phyloP scores from a whole-genome alignment of 192 early-diverging fungal species.

The Chytriomyces sp. region DNA sequence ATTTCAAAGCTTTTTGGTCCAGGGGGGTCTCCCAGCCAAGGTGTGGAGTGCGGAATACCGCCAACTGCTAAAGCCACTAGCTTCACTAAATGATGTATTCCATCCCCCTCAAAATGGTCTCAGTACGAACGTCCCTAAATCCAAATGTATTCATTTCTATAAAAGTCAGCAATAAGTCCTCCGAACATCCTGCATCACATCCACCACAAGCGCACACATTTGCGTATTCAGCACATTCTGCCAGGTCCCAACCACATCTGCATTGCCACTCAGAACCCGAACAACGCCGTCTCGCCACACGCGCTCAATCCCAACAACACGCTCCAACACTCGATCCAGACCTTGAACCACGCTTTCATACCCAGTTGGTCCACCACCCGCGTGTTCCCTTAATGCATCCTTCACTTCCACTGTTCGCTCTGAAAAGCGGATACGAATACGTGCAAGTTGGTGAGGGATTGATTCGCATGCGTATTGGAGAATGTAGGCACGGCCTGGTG shows the following conservation, averaged over 20 bases:
- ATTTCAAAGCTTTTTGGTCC: no score
- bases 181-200: neutral
- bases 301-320: neutral
- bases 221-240: neutral
- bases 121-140: no score
- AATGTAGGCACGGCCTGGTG: neutral
- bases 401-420: neutral
- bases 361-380: neutral
- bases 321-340: neutral
- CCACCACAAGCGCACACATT: neutral
- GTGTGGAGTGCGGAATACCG: no score
- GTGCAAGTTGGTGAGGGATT: neutral
- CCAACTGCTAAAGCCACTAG: no score
- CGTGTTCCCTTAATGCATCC: neutral
- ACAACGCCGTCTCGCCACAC: slow-evolving; percentile 5
- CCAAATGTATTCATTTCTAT: no score
- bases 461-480: neutral
- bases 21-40: no score
- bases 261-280: neutral
- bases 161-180: slow-evolving; percentile 5
- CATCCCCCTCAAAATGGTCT: no score
- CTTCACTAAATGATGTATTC: no score
- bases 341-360: neutral
- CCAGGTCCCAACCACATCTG: neutral
- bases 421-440: neutral